These are phyloP conservation scores for Mytilinidion resinicola DNA, from an alignment of 495 filamentous ascomycete species.

Conservation along the genomic window DNA sequence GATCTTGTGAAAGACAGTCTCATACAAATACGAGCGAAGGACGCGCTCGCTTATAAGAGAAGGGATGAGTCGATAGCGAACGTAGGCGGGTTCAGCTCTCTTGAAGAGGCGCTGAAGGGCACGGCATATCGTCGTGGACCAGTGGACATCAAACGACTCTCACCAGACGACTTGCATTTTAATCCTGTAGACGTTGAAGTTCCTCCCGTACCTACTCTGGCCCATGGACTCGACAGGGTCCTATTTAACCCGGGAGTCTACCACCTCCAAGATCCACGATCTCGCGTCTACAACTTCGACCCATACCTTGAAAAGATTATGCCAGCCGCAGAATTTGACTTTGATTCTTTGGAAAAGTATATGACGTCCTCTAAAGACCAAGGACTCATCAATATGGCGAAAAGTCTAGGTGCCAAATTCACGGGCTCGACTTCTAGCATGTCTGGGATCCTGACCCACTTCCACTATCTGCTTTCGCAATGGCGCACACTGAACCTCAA, in stretches of 20 bases:
- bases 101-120: background rate
- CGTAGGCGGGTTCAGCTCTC: background rate
- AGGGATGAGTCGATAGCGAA: background rate
- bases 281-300: conserved; percentile 90
- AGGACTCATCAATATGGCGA: conserved; percentile 58
- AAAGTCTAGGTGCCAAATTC: conserved; percentile 67
- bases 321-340: conserved; percentile 88
- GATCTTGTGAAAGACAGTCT: background rate
- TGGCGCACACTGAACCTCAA: conserved; percentile 67
- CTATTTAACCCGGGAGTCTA: conserved; percentile 95
- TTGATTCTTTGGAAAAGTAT: conserved; percentile 72
- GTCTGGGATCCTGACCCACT: conserved; percentile 79
- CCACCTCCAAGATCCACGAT: conserved; percentile 80
- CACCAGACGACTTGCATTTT: conserved; percentile 12
- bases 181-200: conserved; percentile 48
- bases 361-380: conserved; percentile 83
- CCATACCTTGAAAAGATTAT: conserved; percentile 88
- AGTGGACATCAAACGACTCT: conserved; percentile 13
- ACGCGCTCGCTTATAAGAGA: background rate
- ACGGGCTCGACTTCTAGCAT: conserved; percentile 94
- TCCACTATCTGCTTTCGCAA: conserved; percentile 82
- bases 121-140: background rate
- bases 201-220: conserved; percentile 60
- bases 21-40: background rate
- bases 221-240: conserved; percentile 79